Evolutionary conservation across 345 rosid genomes (phyloP).

Genomic region (rapeseed (Brassica napus)): DNA sequence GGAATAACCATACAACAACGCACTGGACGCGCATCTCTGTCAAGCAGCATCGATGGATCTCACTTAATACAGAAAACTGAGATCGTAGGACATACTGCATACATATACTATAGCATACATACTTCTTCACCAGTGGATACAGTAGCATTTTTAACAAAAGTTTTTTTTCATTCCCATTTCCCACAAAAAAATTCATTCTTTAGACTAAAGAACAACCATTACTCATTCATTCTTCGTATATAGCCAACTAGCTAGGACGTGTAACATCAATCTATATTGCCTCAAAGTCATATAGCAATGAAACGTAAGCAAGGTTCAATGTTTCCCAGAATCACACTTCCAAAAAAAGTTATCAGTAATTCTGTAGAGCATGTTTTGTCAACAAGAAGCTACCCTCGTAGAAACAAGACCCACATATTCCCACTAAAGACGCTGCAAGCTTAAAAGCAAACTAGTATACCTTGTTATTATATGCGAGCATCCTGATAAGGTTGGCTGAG

Average conservation of each 20-base stretch:
- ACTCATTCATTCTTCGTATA: neutral
- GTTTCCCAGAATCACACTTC: neutral
- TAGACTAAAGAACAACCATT: slow-evolving; percentile 12
- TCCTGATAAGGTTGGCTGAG: slow-evolving; percentile 88
- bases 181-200: neutral
- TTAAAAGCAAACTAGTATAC: slow-evolving; percentile 39
- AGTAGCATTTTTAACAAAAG: neutral
- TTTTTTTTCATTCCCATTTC: neutral
- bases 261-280: neutral
- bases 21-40: neutral
- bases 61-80: neutral
- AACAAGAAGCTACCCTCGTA: neutral
- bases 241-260: neutral
- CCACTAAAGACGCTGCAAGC: neutral
- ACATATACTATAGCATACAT: neutral
- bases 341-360: neutral
- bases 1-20: neutral
- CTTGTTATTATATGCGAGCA: slow-evolving; percentile 83
- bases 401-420: neutral
- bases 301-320: neutral
- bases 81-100: neutral
- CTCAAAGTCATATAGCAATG: neutral
- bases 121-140: neutral
- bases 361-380: neutral
- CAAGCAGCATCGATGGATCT: too few relatives aligned